Evolutionary conservation across 2,329 filamentous ascomycete species (phyloP).

Genomic region (Aspergillus amoenus): DNA sequence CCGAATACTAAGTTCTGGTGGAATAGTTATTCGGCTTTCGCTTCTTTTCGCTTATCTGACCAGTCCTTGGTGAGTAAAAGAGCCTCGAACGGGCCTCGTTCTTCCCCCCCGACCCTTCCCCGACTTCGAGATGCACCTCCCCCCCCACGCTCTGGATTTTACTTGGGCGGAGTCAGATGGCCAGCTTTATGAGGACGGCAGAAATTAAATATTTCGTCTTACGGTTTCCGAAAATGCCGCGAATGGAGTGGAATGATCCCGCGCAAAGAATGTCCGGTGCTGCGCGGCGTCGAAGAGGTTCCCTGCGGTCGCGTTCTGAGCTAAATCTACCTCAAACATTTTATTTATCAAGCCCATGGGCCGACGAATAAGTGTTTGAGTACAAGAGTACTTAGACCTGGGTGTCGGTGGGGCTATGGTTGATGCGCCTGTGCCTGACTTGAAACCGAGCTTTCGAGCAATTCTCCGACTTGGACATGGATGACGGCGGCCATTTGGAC

Average conservation of each 20-base stretch:
- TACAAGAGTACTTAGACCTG: background rate
- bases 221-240: slow-evolving; percentile 1
- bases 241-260: slow-evolving; percentile 3
- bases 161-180: background rate
- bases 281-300: slow-evolving; percentile 6
- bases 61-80: slow-evolving; percentile 25
- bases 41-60: slow-evolving; percentile 26
- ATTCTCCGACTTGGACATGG: background rate
- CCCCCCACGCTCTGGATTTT: slow-evolving; percentile 1
- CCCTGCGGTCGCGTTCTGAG: slow-evolving; percentile 17
- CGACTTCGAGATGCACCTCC: slow-evolving; percentile 10
- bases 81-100: slow-evolving; percentile 18
- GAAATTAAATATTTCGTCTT: background rate
- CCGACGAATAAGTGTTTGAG: background rate
- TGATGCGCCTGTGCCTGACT: slow-evolving; percentile 3
- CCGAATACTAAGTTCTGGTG: slow-evolving; percentile 23
- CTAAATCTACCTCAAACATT: background rate
- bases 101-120: slow-evolving; percentile 16
- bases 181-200: background rate
- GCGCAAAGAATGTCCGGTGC: slow-evolving; percentile 12
- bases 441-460: slow-evolving; percentile 2
- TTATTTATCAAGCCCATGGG: background rate
- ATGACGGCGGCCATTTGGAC: background rate
- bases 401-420: background rate
- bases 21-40: slow-evolving; percentile 25